These are phyloP conservation scores for Yarrowia sp. DNA, from an alignment of 805 yeast species.

Conservation along the genomic window DNA sequence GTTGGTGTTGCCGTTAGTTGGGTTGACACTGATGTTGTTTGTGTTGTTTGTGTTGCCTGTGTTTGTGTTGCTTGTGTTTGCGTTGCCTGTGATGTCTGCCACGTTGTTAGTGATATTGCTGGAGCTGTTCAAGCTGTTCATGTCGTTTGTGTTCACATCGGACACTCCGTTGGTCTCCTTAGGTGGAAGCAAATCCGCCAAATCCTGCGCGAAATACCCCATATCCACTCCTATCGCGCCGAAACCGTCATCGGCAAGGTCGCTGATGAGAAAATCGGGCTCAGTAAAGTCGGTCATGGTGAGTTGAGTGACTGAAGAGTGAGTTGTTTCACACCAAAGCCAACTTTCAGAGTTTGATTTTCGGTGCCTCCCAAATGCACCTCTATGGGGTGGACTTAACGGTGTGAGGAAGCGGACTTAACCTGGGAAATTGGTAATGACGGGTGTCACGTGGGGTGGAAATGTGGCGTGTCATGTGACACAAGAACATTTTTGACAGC, in stretches of 20 bases:
- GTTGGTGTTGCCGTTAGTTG: not conserved
- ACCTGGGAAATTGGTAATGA: too few species aligned
- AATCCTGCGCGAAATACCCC: constrained; percentile 16
- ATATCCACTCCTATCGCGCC: not conserved
- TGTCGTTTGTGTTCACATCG: too few species aligned
- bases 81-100: not conserved
- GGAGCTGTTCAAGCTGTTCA: not conserved
- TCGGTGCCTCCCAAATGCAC: too few species aligned
- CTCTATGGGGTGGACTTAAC: too few species aligned
- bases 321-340: not conserved
- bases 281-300: not conserved
- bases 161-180: too few species aligned
- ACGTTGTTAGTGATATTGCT: not conserved
- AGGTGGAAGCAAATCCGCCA: not conserved
- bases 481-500: too few species aligned
- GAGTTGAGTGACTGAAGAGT: not conserved
- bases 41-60: not conserved
- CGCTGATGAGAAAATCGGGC: not conserved
- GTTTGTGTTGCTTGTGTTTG: not conserved
- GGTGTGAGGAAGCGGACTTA: too few species aligned
- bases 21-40: not conserved
- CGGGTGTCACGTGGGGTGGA: too few species aligned
- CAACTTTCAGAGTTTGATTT: too few species aligned
- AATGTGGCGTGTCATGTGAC: too few species aligned
- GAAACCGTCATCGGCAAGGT: not conserved